These are phyloP conservation scores for Trichosphaerium sp. DNA, from an alignment of 78 protist species.

Conservation along the genomic window DNA sequence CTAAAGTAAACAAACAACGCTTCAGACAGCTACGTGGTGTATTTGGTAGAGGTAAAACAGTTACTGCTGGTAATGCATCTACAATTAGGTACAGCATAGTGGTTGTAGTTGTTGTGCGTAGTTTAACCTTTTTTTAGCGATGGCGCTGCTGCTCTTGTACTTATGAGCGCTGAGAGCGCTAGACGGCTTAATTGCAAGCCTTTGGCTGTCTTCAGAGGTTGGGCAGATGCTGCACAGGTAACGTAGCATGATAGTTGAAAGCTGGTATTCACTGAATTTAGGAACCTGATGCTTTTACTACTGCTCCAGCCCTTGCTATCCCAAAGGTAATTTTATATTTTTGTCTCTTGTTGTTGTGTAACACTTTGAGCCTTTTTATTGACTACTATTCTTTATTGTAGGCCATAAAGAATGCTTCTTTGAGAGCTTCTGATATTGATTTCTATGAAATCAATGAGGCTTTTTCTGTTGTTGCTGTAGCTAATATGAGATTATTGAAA, in stretches of 20 bases:
- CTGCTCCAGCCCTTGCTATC: constrained; percentile 2
- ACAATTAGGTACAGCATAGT: no score
- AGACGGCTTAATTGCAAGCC: no score
- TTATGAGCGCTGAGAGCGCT: constrained; percentile 2
- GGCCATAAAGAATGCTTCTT: background rate
- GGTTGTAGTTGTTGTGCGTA: no score
- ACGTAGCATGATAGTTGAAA: background rate
- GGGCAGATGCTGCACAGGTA: background rate
- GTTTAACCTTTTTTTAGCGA: no score
- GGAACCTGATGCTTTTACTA: constrained; percentile 15
- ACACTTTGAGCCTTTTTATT: no score
- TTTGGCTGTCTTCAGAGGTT: no score
- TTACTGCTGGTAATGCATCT: constrained; percentile 42
- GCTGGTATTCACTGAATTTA: no score
- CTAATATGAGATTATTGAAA: background rate
- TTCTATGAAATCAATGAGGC: constrained; percentile 26
- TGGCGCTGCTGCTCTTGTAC: constrained; percentile 39
- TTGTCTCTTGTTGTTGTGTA: no score
- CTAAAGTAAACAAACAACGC: no score
- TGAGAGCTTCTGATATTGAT: background rate
- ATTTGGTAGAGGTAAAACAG: constrained; percentile 15
- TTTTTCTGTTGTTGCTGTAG: constrained; percentile 18
- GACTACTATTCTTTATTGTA: no score
- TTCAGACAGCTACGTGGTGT: no score
- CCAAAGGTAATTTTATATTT: no score